Conservation (phyloP, 805 yeast species). For the Starmerella tilneyi region DNA sequence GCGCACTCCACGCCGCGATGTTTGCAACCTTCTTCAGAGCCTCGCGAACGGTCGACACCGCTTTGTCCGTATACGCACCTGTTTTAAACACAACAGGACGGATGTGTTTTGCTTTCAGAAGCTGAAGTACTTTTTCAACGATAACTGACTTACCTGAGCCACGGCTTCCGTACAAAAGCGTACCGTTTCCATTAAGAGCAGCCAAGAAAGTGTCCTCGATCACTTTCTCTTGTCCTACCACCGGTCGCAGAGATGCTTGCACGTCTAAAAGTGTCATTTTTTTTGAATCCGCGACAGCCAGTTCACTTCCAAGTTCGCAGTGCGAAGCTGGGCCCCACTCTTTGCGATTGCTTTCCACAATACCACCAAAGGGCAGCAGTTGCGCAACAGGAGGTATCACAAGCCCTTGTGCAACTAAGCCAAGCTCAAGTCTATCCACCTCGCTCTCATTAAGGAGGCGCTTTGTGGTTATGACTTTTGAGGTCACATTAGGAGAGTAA, state of each 20-base stretch:
- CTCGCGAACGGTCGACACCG: constrained; percentile 38
- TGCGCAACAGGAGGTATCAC: constrained; percentile 18
- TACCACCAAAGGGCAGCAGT: constrained; percentile 18
- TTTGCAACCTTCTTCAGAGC: constrained; percentile 38
- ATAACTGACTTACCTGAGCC: constrained; percentile 75
- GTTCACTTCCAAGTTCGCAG: constrained; percentile 18
- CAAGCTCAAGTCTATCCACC: constrained; percentile 12
- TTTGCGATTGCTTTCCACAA: constrained; percentile 13
- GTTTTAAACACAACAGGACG: constrained; percentile 45
- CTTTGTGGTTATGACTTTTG: constrained; percentile 4
- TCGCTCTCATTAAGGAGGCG: not conserved
- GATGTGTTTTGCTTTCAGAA: constrained; percentile 35
- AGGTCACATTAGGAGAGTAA: constrained; percentile 29
- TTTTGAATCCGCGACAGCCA: constrained; percentile 20
- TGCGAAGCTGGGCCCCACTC: constrained; percentile 14
- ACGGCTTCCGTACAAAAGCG: constrained; percentile 57
- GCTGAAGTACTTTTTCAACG: constrained; percentile 35
- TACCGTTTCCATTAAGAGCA: constrained; percentile 42
- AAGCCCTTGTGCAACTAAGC: constrained; percentile 16
- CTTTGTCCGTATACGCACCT: constrained; percentile 48
- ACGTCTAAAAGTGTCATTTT: constrained; percentile 7
- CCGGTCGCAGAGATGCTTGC: constrained; percentile 20
- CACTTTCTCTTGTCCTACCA: constrained; percentile 50
- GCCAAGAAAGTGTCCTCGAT: constrained; percentile 36
- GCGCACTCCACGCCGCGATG: constrained; percentile 63